A percentile compares a stretch with the other conserved stretches of the same genome.
These are phyloP conservation scores for Zymoseptoria brevis DNA, from an alignment of 2,329 filamentous ascomycete species.

Conservation along the genomic window DNA sequence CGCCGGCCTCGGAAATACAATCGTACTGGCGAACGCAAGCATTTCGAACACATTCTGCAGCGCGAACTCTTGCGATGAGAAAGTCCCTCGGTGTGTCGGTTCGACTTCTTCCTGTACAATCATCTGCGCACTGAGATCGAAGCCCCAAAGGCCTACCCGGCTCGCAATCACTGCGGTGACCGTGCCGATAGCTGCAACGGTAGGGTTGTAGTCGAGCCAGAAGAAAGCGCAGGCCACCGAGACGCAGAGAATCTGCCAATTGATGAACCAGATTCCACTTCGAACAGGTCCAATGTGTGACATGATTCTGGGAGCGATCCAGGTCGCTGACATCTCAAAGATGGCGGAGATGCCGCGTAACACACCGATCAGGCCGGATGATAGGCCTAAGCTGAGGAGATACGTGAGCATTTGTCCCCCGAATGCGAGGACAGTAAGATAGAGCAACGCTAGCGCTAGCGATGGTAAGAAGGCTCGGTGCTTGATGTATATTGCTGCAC, in stretches of 20 bases:
- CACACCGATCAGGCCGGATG: conserved; percentile 45
- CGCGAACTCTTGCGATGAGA: conserved; percentile 60
- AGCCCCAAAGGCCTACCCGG: conserved; percentile 41
- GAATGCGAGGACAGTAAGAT: conserved; percentile 54
- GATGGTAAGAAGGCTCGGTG: conserved; percentile 55
- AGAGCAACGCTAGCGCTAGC: conserved; percentile 51
- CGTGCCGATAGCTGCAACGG: conserved; percentile 22
- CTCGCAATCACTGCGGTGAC: conserved; percentile 35
- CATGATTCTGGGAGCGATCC: conserved; percentile 51
- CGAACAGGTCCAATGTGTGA: conserved; percentile 44
- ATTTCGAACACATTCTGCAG: conserved; percentile 65
- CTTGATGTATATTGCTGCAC: conserved; percentile 38
- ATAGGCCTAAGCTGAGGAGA: conserved; percentile 48
- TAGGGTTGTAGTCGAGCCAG: conserved; percentile 19
- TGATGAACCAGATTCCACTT: conserved; percentile 63
- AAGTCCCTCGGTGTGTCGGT: conserved; percentile 49
- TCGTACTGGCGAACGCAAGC: conserved; percentile 56
- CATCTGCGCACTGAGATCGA: conserved; percentile 40
- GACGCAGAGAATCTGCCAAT: conserved; percentile 56
- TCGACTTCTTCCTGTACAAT: conserved; percentile 40
- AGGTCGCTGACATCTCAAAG: conserved; percentile 55
- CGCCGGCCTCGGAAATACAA: conserved; percentile 54
- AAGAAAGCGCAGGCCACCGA: conserved; percentile 33
- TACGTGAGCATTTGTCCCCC: conserved; percentile 59
- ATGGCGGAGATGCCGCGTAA: conserved; percentile 46